Conservation (phyloP, 1,284 basidiomycete species). For the Hortiboletus rubellus region DNA sequence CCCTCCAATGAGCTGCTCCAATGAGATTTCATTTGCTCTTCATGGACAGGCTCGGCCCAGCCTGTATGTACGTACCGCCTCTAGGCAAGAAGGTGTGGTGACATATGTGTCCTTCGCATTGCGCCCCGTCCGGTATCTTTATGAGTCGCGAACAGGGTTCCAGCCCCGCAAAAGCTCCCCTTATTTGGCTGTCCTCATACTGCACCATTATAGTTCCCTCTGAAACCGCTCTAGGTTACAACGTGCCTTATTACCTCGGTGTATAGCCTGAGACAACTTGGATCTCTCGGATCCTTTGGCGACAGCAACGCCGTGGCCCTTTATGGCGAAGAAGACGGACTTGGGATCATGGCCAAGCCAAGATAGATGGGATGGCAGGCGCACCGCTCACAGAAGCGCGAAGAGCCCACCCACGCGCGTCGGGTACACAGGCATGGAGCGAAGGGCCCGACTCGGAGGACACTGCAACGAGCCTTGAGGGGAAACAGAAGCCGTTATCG, state of each 20-base stretch:
- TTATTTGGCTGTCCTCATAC: background rate
- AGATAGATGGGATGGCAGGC: slow-evolving; percentile 1
- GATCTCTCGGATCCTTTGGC: slow-evolving; percentile 11
- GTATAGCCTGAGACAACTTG: background rate
- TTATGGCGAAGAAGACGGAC: slow-evolving; percentile 14
- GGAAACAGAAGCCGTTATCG: slow-evolving; percentile 7
- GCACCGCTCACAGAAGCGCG: slow-evolving; percentile 11
- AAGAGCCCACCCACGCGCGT: background rate
- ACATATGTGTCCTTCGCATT: background rate
- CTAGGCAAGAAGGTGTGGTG: background rate
- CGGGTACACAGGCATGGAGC: background rate
- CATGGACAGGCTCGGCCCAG: background rate
- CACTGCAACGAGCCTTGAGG: slow-evolving; percentile 23
- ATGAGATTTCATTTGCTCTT: slow-evolving; percentile 15
- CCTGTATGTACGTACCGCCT: slow-evolving; percentile 19
- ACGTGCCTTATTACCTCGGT: background rate
- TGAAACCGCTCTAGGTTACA: slow-evolving; percentile 1
- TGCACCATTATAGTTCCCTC: slow-evolving; percentile 7
- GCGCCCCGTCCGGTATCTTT: slow-evolving; percentile 12
- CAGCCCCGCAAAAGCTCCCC: background rate
- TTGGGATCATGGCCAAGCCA: background rate
- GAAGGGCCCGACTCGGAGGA: background rate
- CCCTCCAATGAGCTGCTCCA: background rate
- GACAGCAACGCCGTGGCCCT: slow-evolving; percentile 4
- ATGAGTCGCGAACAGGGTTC: slow-evolving; percentile 14